Evolutionary conservation across 192 early-diverging fungal species (phyloP).

Genomic region (Dispira simplex): DNA sequence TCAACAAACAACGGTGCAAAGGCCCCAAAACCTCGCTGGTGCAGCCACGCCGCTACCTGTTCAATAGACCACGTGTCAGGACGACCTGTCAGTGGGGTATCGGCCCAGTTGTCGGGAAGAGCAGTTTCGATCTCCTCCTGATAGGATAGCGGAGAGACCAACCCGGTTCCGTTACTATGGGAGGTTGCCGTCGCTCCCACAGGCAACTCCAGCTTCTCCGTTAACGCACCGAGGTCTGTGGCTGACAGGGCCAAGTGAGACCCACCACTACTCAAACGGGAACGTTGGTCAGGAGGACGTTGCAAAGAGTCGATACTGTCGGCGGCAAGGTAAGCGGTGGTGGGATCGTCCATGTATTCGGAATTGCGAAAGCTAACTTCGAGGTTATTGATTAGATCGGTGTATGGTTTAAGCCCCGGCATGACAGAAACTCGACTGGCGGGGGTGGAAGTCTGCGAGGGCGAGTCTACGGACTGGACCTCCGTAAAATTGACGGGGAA

Average conservation of each 20-base stretch:
- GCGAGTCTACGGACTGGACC: constrained; percentile 4
- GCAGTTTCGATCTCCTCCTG: background rate
- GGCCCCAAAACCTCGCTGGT: constrained; percentile 27
- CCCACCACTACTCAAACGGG: background rate
- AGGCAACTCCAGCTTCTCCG: background rate
- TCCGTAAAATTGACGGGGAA: constrained; percentile 45
- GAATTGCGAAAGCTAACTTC: constrained; percentile 9
- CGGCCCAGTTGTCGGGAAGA: no score
- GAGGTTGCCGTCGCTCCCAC: background rate
- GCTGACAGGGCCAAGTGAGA: background rate
- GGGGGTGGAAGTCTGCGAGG: background rate
- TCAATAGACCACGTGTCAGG: constrained; percentile 35
- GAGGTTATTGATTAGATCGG: constrained; percentile 6
- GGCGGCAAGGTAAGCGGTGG: background rate
- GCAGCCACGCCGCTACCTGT: constrained; percentile 43
- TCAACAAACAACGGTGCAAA: constrained; percentile 38
- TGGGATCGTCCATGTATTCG: background rate
- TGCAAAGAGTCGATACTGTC: background rate
- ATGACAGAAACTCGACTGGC: no score
- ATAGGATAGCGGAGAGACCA: background rate
- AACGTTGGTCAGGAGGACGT: background rate
- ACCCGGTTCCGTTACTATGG: background rate
- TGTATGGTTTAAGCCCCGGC: background rate
- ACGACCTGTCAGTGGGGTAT: constrained; percentile 11
- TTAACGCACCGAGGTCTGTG: background rate